Evolutionary conservation across 345 rosid genomes (phyloP).

Genomic region (Syzygium jambos): DNA sequence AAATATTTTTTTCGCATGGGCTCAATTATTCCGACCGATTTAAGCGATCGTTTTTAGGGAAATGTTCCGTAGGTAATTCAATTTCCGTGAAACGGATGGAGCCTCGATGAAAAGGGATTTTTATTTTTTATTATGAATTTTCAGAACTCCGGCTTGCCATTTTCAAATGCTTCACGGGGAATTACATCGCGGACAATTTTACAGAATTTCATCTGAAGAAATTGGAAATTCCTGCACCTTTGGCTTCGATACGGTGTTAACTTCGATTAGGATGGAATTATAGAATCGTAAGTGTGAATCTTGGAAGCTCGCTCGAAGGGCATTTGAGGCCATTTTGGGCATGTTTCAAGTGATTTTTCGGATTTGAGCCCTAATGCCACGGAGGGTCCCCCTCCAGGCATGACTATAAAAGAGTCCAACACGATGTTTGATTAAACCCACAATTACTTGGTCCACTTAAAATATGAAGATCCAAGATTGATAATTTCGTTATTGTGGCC

Average conservation of each 20-base stretch:
- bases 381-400: not conserved
- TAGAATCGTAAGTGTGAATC: not conserved
- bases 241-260: not conserved
- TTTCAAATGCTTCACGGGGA: not conserved
- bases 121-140: not conserved
- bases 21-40: no score
- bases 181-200: not conserved
- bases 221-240: no score
- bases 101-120: no score
- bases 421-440: not conserved
- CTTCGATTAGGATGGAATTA: not conserved
- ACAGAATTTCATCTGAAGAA: not conserved
- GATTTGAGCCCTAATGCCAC: not conserved
- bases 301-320: not conserved
- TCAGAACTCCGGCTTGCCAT: not conserved
- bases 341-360: not conserved
- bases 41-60: no score
- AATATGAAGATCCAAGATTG: not conserved
- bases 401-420: not conserved
- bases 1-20: no score
- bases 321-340: not conserved
- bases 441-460: not conserved
- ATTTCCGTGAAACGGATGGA: no score
- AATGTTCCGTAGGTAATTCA: no score
- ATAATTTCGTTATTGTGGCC: not conserved